phyloP scores from a whole-genome alignment of 2,329 filamentous ascomycete genomes.

The Chalara sp. region DNA sequence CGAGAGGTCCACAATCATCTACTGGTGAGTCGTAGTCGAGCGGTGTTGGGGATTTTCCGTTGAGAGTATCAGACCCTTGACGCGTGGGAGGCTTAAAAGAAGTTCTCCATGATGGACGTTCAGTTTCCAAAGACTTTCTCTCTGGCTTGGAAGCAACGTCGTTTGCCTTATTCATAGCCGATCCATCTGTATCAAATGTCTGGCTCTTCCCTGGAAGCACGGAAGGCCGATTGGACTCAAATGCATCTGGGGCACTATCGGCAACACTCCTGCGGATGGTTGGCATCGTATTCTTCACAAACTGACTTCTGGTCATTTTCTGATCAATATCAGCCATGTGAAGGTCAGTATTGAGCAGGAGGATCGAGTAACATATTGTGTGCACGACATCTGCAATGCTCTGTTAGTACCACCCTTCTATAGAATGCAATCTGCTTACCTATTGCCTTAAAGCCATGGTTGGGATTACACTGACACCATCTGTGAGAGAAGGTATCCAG shows the following conservation, averaged over 20 bases:
- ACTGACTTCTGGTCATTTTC: conserved; percentile 93
- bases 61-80: conserved; percentile 24
- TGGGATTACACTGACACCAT: conserved; percentile 91
- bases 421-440: conserved; percentile 46
- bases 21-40: conserved; percentile 28
- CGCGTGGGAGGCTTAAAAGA: conserved; percentile 25
- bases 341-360: conserved; percentile 92
- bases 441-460: conserved; percentile 84
- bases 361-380: conserved; percentile 92
- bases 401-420: conserved; percentile 8
- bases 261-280: conserved; percentile 73
- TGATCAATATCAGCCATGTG: conserved; percentile 91
- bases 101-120: conserved; percentile 25
- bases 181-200: conserved; percentile 18
- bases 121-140: conserved; percentile 25
- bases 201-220: conserved; percentile 37
- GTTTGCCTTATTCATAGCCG: conserved; percentile 3
- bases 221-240: conserved; percentile 45
- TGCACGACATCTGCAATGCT: conserved; percentile 72
- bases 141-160: conserved; percentile 15
- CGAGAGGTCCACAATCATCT: conserved; percentile 66
- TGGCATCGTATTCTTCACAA: conserved; percentile 92
- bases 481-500: conserved; percentile 80
- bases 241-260: conserved; percentile 64
- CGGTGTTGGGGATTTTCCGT: conserved; percentile 31